Percentiles rank a stretch among this genome's conserved stretches.
Evolutionary conservation across 2,329 filamentous ascomycete species (phyloP).

Genomic region (Cryphonectria carpinicola): DNA sequence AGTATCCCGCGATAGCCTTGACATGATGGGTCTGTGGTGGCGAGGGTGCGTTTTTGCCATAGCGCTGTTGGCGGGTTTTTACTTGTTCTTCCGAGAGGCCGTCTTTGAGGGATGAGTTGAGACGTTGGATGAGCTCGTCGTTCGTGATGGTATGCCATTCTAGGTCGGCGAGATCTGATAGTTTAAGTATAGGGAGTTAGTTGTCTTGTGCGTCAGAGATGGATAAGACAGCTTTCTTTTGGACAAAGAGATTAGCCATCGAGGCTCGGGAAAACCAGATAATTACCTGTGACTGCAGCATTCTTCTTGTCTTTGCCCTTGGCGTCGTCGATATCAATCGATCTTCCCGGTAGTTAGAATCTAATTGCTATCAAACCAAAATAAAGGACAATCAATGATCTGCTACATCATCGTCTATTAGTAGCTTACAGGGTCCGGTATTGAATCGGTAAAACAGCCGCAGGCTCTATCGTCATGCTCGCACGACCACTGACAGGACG

Average conservation of each 20-base stretch:
- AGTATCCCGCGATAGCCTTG: constrained; percentile 66
- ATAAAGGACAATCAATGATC: background rate
- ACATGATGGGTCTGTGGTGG: constrained; percentile 65
- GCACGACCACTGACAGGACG: constrained; percentile 7
- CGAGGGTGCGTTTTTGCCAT: constrained; percentile 70
- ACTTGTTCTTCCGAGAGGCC: constrained; percentile 66
- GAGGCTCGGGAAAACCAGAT: constrained; percentile 1
- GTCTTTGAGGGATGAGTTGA: constrained; percentile 57
- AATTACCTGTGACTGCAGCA: constrained; percentile 48
- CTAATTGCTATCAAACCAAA: constrained; percentile 13
- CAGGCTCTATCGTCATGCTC: constrained; percentile 42
- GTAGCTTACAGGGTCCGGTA: constrained; percentile 55
- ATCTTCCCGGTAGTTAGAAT: constrained; percentile 37
- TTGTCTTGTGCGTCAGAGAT: background rate
- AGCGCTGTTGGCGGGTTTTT: constrained; percentile 56
- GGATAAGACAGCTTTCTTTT: too few relatives aligned
- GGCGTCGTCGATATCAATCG: constrained; percentile 60
- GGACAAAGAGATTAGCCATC: background rate
- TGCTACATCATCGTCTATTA: background rate
- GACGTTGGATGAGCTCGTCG: constrained; percentile 62
- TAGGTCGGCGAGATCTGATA: constrained; percentile 61
- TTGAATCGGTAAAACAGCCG: constrained; percentile 53
- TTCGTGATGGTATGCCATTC: constrained; percentile 69
- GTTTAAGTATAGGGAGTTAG: background rate
- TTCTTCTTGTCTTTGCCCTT: constrained; percentile 52